Evolutionary conservation across 2,329 filamentous ascomycete species (phyloP).

Genomic region (Microdochium trichocladiopsis): DNA sequence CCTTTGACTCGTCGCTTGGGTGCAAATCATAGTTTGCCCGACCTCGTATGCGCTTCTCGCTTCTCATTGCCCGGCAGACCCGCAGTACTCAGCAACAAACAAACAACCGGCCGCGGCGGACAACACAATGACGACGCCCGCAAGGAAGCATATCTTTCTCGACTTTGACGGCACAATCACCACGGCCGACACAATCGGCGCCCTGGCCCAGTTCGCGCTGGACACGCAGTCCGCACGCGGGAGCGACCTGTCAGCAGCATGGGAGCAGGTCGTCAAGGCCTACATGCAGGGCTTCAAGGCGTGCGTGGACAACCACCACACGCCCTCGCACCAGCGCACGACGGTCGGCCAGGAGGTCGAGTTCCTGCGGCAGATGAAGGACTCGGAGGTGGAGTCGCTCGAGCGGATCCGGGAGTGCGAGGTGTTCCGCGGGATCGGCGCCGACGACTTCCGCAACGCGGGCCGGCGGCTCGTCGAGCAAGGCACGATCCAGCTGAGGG

Average conservation of each 20-base stretch:
- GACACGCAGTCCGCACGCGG: conserved; percentile 11
- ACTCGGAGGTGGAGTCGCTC: conserved; percentile 39
- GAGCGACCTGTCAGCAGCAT: conserved; percentile 27
- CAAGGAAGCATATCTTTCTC: conserved; percentile 37
- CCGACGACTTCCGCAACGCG: conserved; percentile 24
- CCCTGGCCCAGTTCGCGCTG: conserved; percentile 37
- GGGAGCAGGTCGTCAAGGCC: conserved; percentile 35
- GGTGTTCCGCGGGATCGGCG: conserved; percentile 34
- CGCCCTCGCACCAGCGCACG: conserved; percentile 22
- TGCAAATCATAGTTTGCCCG: too few species aligned
- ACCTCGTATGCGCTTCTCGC: too few species aligned
- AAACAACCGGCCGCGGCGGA: background rate
- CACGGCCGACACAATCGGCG: conserved; percentile 41
- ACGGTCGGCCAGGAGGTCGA: conserved; percentile 29
- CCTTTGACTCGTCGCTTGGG: too few species aligned
- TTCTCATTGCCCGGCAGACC: too few species aligned
- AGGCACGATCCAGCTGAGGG: conserved; percentile 25
- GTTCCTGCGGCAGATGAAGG: conserved; percentile 34
- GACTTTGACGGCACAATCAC: conserved; percentile 58
- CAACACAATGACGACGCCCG: background rate
- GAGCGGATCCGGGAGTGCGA: conserved; percentile 31
- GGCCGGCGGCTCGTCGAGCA: conserved; percentile 26
- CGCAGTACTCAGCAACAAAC: background rate
- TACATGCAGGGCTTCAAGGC: conserved; percentile 35
- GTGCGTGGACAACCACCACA: conserved; percentile 26